phyloP scores from a whole-genome alignment of 2,329 filamentous ascomycete genomes.

The Stachybotrys chlorohalonatus region DNA sequence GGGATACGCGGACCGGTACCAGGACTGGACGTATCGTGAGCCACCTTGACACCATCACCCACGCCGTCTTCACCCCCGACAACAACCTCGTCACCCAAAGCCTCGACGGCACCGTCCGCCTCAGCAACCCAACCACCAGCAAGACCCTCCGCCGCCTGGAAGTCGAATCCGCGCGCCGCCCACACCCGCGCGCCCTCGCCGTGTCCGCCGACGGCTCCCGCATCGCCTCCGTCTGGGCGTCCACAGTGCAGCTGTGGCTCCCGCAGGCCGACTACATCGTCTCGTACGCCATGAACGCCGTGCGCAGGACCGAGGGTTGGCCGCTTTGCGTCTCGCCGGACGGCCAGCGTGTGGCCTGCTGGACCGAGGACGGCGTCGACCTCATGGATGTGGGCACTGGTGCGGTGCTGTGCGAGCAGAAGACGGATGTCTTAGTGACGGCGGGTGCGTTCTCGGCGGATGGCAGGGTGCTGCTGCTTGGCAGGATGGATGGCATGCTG shows the following conservation, averaged over 20 bases:
- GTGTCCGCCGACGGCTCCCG: conserved; percentile 22
- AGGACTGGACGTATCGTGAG: conserved; percentile 20
- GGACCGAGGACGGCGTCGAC: conserved; percentile 32
- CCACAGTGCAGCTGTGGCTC: conserved; percentile 27
- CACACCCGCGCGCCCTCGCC: conserved; percentile 21
- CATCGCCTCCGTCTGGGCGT: conserved; percentile 28
- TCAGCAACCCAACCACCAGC: conserved; percentile 21
- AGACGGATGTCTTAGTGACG: conserved; percentile 18
- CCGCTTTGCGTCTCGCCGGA: conserved; percentile 29
- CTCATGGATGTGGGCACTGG: conserved; percentile 28
- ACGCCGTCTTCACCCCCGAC: conserved; percentile 24
- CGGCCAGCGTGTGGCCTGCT: conserved; percentile 25
- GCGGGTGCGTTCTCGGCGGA: conserved; percentile 24
- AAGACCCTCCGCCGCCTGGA: conserved; percentile 28
- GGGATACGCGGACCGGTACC: conserved; percentile 18
- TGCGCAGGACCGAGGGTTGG: conserved; percentile 28
- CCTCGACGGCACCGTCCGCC: conserved; percentile 25
- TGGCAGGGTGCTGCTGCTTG: conserved; percentile 20
- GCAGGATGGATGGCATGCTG: conserved; percentile 22
- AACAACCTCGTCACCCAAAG: conserved; percentile 24
- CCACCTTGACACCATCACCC: conserved; percentile 27
- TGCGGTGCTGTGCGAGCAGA: conserved; percentile 16
- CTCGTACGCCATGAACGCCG: conserved; percentile 23
- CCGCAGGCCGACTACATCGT: conserved; percentile 20
- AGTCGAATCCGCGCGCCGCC: conserved; percentile 11